Conservation (phyloP, 495 filamentous ascomycete species). For the Xylaria sp. region DNA sequence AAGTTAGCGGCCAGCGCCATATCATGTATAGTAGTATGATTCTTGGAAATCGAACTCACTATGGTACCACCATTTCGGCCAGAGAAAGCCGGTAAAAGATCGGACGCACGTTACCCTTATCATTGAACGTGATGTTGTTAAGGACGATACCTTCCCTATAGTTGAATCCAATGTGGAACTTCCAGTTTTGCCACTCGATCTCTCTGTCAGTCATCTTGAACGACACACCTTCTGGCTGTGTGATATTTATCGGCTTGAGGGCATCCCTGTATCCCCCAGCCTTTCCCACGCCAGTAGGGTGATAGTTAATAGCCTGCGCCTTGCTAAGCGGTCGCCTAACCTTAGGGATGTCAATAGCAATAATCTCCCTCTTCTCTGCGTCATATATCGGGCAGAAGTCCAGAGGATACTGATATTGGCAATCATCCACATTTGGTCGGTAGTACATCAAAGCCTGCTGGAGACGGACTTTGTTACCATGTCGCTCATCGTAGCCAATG, state of each 20-base stretch:
- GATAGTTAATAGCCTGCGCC: slow-evolving; percentile 79
- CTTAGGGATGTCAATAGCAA: slow-evolving; percentile 88
- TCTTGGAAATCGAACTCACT: slow-evolving; percentile 47
- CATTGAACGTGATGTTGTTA: slow-evolving; percentile 90
- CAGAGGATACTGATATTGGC: slow-evolving; percentile 88
- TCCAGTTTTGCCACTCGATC: slow-evolving; percentile 97
- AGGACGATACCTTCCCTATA: slow-evolving; percentile 93
- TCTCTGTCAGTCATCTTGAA: slow-evolving; percentile 80
- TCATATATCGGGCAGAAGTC: slow-evolving; percentile 97
- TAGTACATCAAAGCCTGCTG: slow-evolving; percentile 98
- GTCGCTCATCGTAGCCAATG: slow-evolving; percentile 93
- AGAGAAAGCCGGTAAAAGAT: slow-evolving; percentile 92
- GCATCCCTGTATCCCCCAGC: slow-evolving; percentile 80
- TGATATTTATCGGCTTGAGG: slow-evolving; percentile 93
- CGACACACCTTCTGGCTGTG: slow-evolving; percentile 92
- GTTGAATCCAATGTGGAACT: slow-evolving; percentile 93
- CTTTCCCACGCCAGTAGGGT: slow-evolving; percentile 72
- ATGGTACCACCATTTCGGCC: slow-evolving; percentile 96
- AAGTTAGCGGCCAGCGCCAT: background rate
- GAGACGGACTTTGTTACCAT: slow-evolving; percentile 78
- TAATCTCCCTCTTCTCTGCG: slow-evolving; percentile 79
- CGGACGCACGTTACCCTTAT: slow-evolving; percentile 79
- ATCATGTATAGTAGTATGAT: background rate
- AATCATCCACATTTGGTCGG: slow-evolving; percentile 83
- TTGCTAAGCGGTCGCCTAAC: slow-evolving; percentile 80